Conservation (phyloP, 768 basidiomycete genomes). For the Amanita subjunquillea region DNA sequence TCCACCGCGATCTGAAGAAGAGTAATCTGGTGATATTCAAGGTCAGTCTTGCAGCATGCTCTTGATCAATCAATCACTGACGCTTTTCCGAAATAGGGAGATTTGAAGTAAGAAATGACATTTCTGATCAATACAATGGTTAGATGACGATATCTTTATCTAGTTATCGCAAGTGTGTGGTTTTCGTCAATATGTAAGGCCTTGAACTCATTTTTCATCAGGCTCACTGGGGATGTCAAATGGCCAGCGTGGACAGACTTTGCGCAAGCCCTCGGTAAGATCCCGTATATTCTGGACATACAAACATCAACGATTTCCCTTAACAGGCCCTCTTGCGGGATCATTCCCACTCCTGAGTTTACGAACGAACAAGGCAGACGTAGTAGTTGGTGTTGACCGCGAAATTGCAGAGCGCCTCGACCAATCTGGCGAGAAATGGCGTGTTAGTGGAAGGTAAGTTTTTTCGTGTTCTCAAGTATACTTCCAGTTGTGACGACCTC, state of each 20-base stretch:
- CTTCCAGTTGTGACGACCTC: background rate
- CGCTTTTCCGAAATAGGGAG: conserved; percentile 40
- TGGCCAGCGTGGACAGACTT: conserved; percentile 85
- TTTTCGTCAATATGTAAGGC: background rate
- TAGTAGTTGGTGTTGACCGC: conserved; percentile 71
- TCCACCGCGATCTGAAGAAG: conserved; percentile 39
- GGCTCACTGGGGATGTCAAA: conserved; percentile 77
- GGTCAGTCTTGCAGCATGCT: conserved; percentile 22
- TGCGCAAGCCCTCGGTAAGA: conserved; percentile 56
- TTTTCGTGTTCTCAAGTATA: background rate
- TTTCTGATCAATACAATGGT: background rate
- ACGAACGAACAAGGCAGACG: conserved; percentile 93
- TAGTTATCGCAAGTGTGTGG: conserved; percentile 75
- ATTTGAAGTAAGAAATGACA: conserved; percentile 64
- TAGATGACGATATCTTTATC: background rate
- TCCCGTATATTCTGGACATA: conserved; percentile 4
- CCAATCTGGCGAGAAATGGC: conserved; percentile 57
- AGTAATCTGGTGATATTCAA: conserved; percentile 81
- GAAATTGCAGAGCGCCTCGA: conserved; percentile 64
- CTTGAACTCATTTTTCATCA: conserved; percentile 19
- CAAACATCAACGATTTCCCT: conserved; percentile 4
- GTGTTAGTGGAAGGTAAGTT: conserved; percentile 68
- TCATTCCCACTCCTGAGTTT: conserved; percentile 76
- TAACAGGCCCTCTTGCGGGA: conserved; percentile 63
- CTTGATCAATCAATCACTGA: background rate